Base-by-base conservation (phyloP, 306 rosid species). In the Castanopsis chinensis region DNA sequence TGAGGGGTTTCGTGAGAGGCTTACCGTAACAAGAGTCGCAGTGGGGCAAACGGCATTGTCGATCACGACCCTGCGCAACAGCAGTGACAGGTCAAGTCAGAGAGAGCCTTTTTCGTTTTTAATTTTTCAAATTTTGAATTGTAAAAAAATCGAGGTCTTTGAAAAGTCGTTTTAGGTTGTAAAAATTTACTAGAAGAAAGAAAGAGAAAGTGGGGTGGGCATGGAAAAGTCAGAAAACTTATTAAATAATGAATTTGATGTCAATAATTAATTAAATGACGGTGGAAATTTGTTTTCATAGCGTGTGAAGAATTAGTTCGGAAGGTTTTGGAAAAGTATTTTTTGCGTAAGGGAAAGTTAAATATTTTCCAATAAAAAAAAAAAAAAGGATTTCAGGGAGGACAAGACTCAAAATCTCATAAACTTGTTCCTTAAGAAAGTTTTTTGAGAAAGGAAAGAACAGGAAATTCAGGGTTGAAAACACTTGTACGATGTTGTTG, bases 1-100 rank as follows among this genome's bases (percentile, higher is more conserved):
- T 58, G 52, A 23, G 52, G 68, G 79, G n/a, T 59, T 83, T 72
- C 57, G 63, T 25, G 20, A 9, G 73, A 55, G 78, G 76, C 81
- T 67, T 81, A 94, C 99, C 99, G 90, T 93, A 86, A 95, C 97
- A 8, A 95, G 58, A 54, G 99, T 95, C 53, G 98, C 91, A 33
- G 83, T 84, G 65, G 94, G 68, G 76, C 95, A 93, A 56, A 84
- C 96, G 85, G 91, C 90, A 89, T 95, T 92, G 82, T 95, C 99
- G 79, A 95, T 91, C 73, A 89, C 97, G 76, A 95, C 99, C 86
- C 99, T 95, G 87, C 77, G 68, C 79, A 75, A 76, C 45, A 78
- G 21, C 0, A 80, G 60, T 13, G 55, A 82, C 69, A 54, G 61
- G 88, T 84, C 91, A 89, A 84, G 80, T 89, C 86, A 86, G 87